Evolutionary conservation across 257 asterid species (phyloP), one percentile per base, ranked within the genome.

Genomic region (Lantana camara): DNA sequence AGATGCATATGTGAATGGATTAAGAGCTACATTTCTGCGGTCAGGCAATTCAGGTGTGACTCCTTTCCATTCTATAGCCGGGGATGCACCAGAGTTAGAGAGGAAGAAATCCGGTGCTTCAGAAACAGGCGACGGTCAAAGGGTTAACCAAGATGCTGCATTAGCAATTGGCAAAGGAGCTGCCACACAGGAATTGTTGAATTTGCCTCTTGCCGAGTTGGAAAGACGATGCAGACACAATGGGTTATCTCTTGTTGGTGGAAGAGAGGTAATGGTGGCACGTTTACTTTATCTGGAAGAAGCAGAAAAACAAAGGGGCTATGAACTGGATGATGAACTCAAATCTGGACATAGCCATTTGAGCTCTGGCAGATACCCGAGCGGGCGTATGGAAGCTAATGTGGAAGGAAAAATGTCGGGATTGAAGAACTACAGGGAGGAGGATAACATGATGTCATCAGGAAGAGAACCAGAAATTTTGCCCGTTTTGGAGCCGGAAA

Each of bases 191-290:
- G 91, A 83, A 80, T 87, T 86, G 35, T 63, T 77, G 72, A 78
- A 44, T 67, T 82, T 83, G 74, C 85, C 91, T 48, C 79, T 86
- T 62, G 63, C 71, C 40, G 95, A 86, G 79, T 82, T 86, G 70
- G 95, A 83, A 77, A 79, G 95, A 68, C 80, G 88, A 64, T 86
- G 95, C 75, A 75, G 95, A 47, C 95, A 86, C 60, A 83, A 86
- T 67, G 95, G 92, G 30, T 63, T 87, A 69, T 87, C 95, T 67
- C 89, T 80, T 50, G 75, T 85, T 46, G 95, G 95, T 54, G 93
- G 93, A 37, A 75, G 90, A 75, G 93, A 85, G 69, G 79, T 79
- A 78, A 82, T 87, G 92, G 93, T 87, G 47, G 93, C 88, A 7
- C 80, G 88, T 54, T 76, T 87, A 58, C 95, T 87, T 65, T 73